These are phyloP conservation scores for Astrothelium subdiscretum DNA, from an alignment of 495 filamentous ascomycete species.

Conservation along the genomic window DNA sequence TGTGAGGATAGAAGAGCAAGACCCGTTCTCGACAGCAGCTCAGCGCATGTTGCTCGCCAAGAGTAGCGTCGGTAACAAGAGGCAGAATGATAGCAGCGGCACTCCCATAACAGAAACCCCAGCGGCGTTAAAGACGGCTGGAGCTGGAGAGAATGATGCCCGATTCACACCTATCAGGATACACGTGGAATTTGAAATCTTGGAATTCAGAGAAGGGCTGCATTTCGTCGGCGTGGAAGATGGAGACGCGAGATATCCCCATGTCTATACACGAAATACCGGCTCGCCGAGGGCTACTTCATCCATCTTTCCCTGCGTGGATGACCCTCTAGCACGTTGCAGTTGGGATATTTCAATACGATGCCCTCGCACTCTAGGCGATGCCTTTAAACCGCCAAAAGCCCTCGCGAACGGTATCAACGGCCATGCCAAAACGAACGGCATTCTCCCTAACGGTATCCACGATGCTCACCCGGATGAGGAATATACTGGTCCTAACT, in stretches of 20 bases:
- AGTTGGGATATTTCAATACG: slow-evolving; percentile 82
- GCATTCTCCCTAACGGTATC: neutral
- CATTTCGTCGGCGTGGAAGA: slow-evolving; percentile 79
- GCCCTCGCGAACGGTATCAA: slow-evolving; percentile 3
- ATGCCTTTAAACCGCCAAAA: slow-evolving; percentile 45
- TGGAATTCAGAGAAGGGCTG: slow-evolving; percentile 67
- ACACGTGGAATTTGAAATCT: slow-evolving; percentile 62
- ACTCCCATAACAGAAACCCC: slow-evolving; percentile 17
- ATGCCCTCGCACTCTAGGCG: slow-evolving; percentile 72
- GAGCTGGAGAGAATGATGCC: slow-evolving; percentile 23
- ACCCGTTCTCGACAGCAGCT: slow-evolving; percentile 43
- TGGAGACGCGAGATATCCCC: slow-evolving; percentile 70
- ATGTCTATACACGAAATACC: slow-evolving; percentile 67
- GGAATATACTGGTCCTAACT: slow-evolving; percentile 11
- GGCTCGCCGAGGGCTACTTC: slow-evolving; percentile 36
- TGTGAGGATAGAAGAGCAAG: slow-evolving; percentile 53
- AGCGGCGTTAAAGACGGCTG: slow-evolving; percentile 1
- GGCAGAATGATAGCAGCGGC: slow-evolving; percentile 17
- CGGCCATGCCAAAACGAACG: slow-evolving; percentile 7
- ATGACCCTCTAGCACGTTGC: slow-evolving; percentile 65
- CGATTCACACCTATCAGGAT: slow-evolving; percentile 47
- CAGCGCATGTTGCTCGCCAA: slow-evolving; percentile 29
- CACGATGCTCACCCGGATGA: neutral
- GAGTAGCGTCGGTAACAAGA: slow-evolving; percentile 10
- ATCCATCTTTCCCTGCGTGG: slow-evolving; percentile 83